phyloP scores from a whole-genome alignment of 1,284 basidiomycete genomes.

The Austropuccinia psidii region DNA sequence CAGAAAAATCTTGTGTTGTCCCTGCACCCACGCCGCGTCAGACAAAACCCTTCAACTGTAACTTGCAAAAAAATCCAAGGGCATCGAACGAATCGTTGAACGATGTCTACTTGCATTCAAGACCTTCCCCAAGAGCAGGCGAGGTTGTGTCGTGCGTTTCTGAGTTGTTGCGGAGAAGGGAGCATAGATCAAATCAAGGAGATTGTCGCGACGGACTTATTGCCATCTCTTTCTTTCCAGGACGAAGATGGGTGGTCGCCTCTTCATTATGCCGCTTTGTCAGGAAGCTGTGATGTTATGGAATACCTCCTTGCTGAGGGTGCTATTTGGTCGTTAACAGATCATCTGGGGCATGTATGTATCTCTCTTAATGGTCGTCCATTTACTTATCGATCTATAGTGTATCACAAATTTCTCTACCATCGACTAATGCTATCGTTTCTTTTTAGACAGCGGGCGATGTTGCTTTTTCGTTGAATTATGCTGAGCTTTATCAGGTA shows the following conservation, averaged over 20 bases:
- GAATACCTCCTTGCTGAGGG: background rate
- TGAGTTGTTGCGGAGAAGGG: background rate
- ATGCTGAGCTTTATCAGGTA: constrained; percentile 61
- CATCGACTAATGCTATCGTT: too few species aligned
- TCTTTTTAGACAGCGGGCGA: constrained; percentile 67
- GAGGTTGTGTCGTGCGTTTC: background rate
- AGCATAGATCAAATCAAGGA: background rate
- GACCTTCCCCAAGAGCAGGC: background rate
- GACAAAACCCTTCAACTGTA: too few species aligned
- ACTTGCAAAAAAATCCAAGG: too few species aligned
- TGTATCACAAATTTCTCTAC: background rate
- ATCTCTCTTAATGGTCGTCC: background rate
- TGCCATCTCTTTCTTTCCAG: constrained; percentile 20
- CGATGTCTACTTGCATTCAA: background rate
- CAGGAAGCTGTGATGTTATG: background rate
- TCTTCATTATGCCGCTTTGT: constrained; percentile 19
- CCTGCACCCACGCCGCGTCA: too few species aligned
- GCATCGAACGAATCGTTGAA: background rate
- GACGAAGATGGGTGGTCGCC: constrained; percentile 31
- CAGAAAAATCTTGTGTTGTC: too few species aligned
- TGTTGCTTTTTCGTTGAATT: constrained; percentile 74
- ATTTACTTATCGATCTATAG: background rate
- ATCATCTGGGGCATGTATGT: constrained; percentile 25
- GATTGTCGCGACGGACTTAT: background rate
- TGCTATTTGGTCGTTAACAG: constrained; percentile 19